Conservation (phyloP, 1,284 basidiomycete genomes). For the Tremellales sp. region DNA sequence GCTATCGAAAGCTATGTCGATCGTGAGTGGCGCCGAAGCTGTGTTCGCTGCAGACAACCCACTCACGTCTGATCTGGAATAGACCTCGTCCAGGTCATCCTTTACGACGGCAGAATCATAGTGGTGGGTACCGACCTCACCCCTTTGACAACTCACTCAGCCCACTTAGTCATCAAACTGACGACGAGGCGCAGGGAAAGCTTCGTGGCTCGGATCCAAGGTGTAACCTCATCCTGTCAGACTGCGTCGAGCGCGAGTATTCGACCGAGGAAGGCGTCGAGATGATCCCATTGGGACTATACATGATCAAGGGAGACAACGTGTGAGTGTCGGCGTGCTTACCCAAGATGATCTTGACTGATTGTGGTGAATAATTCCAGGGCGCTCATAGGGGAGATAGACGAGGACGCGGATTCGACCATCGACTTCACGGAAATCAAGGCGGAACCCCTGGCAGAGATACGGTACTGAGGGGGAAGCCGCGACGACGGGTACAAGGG, state of each 20-base stretch:
- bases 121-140: conserved; percentile 32
- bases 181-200: conserved; percentile 68
- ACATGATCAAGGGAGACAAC: conserved; percentile 96
- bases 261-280: conserved; percentile 86
- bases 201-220: conserved; percentile 88
- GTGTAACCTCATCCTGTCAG: conserved; percentile 86
- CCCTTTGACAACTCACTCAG: neutral
- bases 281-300: conserved; percentile 91
- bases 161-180: neutral
- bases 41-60: neutral
- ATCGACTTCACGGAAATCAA: conserved; percentile 74
- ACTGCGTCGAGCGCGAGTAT: conserved; percentile 85
- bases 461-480: conserved; percentile 22
- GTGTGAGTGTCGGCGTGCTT: conserved; percentile 59
- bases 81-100: conserved; percentile 49
- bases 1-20: conserved; percentile 43
- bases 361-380: conserved; percentile 50
- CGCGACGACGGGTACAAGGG: neutral
- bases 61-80: neutral
- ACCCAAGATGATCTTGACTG: neutral
- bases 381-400: conserved; percentile 84
- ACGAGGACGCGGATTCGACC: conserved; percentile 74
- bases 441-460: conserved; percentile 66
- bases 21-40: conserved; percentile 25
- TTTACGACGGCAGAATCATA: conserved; percentile 48